phyloP scores from a whole-genome alignment of 2,329 filamentous ascomycete genomes.

The Colletotrichum gloeosporioides region DNA sequence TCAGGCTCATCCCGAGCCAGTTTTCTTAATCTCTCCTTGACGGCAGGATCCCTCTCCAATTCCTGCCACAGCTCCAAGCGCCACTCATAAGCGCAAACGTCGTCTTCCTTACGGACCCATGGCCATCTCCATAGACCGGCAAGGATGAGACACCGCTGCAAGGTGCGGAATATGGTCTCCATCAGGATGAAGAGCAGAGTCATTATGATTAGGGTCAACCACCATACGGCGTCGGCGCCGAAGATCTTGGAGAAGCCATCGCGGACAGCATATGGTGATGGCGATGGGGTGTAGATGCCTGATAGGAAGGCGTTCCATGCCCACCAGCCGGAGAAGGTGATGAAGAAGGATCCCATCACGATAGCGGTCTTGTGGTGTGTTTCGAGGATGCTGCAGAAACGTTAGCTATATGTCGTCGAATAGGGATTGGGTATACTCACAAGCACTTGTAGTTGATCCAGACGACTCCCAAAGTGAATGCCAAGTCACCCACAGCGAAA shows the following conservation, averaged over 20 bases:
- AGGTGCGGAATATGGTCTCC: constrained; percentile 65
- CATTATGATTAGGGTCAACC: constrained; percentile 71
- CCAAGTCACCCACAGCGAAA: constrained; percentile 76
- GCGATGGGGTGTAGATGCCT: constrained; percentile 57
- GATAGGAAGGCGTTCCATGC: constrained; percentile 78
- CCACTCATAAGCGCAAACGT: constrained; percentile 49
- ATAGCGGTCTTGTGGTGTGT: constrained; percentile 77
- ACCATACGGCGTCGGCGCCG: constrained; percentile 75
- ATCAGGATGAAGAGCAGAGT: constrained; percentile 65
- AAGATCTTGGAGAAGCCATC: constrained; percentile 70
- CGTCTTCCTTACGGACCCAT: constrained; percentile 34
- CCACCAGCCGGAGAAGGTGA: constrained; percentile 71
- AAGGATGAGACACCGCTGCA: constrained; percentile 51
- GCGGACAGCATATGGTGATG: constrained; percentile 68
- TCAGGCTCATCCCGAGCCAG: constrained; percentile 37
- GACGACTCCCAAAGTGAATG: constrained; percentile 73
- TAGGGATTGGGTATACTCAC: constrained; percentile 46
- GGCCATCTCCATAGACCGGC: constrained; percentile 53
- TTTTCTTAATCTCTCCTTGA: constrained; percentile 46
- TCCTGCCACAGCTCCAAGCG: constrained; percentile 64
- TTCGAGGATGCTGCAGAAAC: constrained; percentile 65
- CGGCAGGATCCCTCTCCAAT: constrained; percentile 55
- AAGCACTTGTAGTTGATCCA: constrained; percentile 81
- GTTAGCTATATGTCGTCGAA: constrained; percentile 24
- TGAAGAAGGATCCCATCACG: constrained; percentile 61